Evolutionary conservation across 164 flowering plant species (phyloP).

Genomic region (Sedum album): DNA sequence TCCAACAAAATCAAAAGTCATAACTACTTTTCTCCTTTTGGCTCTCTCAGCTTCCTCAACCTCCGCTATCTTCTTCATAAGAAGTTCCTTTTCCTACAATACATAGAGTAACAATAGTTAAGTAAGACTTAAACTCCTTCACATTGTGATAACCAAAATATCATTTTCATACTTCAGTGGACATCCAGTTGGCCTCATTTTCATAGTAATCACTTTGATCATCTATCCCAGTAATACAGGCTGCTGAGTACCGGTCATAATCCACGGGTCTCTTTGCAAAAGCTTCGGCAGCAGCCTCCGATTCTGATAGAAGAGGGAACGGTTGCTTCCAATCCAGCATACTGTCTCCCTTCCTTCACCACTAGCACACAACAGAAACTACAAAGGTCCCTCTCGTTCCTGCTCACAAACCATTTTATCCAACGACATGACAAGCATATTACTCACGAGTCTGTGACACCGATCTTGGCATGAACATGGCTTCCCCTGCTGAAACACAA

Average conservation of each 20-base stretch:
- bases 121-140: neutral
- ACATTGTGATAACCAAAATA: neutral
- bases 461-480: conserved; percentile 97
- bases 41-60: conserved; percentile 79
- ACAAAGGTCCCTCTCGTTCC: conserved; percentile 98
- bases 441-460: conserved; percentile 69
- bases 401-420: conserved; percentile 95
- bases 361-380: conserved; percentile 88
- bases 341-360: conserved; percentile 73
- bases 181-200: conserved; percentile 85
- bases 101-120: neutral
- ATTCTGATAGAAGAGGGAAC: conserved; percentile 42
- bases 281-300: conserved; percentile 91
- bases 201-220: conserved; percentile 98
- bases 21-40: conserved; percentile 61
- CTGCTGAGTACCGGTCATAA: conserved; percentile 82
- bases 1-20: conserved; percentile 90
- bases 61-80: conserved; percentile 69
- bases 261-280: conserved; percentile 89
- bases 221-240: conserved; percentile 89
- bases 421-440: conserved; percentile 96
- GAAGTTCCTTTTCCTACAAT: conserved; percentile 73
- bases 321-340: conserved; percentile 76
- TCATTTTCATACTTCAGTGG: conserved; percentile 44
- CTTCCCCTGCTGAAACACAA: conserved; percentile 85